phyloP scores from a whole-genome alignment of 257 asterid species.

The Fraxinus americana region DNA sequence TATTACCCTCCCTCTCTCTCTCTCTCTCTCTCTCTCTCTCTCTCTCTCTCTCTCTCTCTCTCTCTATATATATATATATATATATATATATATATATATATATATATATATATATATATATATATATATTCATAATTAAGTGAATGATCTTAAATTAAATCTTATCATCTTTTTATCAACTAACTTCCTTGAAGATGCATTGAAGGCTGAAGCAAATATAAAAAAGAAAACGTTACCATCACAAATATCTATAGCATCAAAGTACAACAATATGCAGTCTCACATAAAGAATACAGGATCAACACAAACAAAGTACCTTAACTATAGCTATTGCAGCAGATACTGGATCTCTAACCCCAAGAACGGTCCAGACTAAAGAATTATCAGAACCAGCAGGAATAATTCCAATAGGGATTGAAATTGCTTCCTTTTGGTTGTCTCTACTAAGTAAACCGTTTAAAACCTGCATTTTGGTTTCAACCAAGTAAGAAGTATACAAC shows the following conservation, averaged over 20 bases:
- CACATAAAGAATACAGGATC: slow-evolving; percentile 15
- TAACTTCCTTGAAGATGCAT: neutral
- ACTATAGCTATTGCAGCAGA: slow-evolving; percentile 96
- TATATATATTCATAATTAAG: neutral
- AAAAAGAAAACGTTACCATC: neutral
- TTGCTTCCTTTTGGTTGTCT: slow-evolving; percentile 92
- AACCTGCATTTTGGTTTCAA: slow-evolving; percentile 57
- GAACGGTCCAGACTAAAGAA: slow-evolving; percentile 97
- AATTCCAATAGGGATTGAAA: slow-evolving; percentile 92
- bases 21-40: too few relatives aligned
- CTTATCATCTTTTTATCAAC: neutral
- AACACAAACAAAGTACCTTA: slow-evolving; percentile 53
- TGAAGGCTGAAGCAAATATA: neutral
- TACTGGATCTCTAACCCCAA: slow-evolving; percentile 94
- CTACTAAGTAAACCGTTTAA: slow-evolving; percentile 93
- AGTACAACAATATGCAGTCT: slow-evolving; percentile 12
- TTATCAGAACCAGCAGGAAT: slow-evolving; percentile 99
- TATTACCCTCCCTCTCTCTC: neutral
- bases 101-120: too few relatives aligned
- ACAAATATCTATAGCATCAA: slow-evolving; percentile 14
- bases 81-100: too few relatives aligned
- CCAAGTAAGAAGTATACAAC: neutral
- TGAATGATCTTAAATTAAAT: neutral
- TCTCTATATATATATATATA: too few relatives aligned
- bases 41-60: too few relatives aligned